phyloP scores from a whole-genome alignment of 768 basidiomycete species.

The Pisolithus tinctorius region DNA sequence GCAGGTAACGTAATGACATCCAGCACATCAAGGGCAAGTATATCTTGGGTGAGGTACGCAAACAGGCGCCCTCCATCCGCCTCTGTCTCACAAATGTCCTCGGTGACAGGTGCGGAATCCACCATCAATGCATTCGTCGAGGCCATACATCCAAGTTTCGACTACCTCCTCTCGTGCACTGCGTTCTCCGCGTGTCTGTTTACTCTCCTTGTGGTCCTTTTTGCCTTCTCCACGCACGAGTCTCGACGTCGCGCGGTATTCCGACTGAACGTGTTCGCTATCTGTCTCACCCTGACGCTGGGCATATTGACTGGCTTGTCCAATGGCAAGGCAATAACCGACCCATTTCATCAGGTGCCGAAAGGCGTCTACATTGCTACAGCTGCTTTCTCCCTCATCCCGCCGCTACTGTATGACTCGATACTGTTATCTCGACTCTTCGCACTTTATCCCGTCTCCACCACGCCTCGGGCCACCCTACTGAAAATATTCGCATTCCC shows the following conservation, averaged over 20 bases:
- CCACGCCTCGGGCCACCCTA: constrained; percentile 9
- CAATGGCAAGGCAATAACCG: constrained; percentile 4
- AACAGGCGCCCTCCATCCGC: too few relatives aligned
- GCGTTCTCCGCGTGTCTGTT: constrained; percentile 25
- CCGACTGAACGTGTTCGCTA: constrained; percentile 26
- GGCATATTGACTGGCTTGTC: constrained; percentile 16
- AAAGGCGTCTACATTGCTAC: constrained; percentile 14
- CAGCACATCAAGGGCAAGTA: background rate
- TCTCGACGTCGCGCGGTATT: constrained; percentile 26
- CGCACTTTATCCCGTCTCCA: constrained; percentile 27
- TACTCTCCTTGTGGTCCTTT: constrained; percentile 27
- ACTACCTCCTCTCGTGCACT: constrained; percentile 21
- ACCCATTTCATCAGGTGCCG: constrained; percentile 12
- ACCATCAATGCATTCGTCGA: constrained; percentile 9
- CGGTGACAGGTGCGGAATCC: background rate
- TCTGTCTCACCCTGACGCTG: constrained; percentile 18
- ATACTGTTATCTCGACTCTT: constrained; percentile 31
- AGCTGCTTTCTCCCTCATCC: constrained; percentile 18
- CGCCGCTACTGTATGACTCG: constrained; percentile 31
- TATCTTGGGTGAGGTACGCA: background rate
- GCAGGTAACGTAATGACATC: too few relatives aligned
- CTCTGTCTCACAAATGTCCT: background rate
- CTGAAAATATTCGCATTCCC: constrained; percentile 25
- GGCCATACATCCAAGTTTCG: constrained; percentile 11
- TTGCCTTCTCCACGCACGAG: constrained; percentile 26